Percentiles rank a stretch among this genome's conserved stretches.
Evolutionary conservation across 2,329 filamentous ascomycete genomes (phyloP).

Genomic region (Ceratocystis cacaofunesta): DNA sequence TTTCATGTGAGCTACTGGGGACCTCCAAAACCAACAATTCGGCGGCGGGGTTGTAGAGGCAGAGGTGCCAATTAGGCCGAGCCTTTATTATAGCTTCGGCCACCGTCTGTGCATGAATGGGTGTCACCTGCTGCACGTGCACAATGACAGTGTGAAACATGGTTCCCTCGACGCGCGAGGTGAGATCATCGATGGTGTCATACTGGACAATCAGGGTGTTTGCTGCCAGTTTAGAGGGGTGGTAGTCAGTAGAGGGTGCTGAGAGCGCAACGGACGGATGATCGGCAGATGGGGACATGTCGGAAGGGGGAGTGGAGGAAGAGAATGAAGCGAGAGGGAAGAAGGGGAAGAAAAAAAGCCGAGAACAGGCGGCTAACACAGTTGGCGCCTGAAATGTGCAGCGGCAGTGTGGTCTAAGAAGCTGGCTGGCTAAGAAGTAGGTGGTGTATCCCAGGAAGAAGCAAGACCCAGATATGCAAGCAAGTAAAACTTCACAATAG

Average conservation of each 20-base stretch:
- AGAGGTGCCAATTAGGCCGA: conserved; percentile 11
- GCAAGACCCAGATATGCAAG: background rate
- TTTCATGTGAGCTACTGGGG: conserved; percentile 3
- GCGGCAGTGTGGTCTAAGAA: background rate
- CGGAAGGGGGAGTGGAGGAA: background rate
- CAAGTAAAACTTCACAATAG: background rate
- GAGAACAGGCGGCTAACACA: background rate
- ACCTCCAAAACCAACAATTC: conserved; percentile 12
- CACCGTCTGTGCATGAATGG: background rate
- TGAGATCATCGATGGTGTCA: conserved; percentile 12
- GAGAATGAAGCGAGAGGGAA: background rate
- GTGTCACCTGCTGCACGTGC: conserved; percentile 9
- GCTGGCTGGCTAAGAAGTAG: background rate
- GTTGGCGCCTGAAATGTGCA: background rate
- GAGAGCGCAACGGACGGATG: background rate
- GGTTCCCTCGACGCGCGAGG: conserved; percentile 10
- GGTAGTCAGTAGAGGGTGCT: conserved; percentile 5
- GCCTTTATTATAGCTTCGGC: background rate
- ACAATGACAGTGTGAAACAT: conserved; percentile 11
- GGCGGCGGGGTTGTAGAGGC: conserved; percentile 11
- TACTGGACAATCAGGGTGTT: conserved; percentile 14
- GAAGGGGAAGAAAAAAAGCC: background rate
- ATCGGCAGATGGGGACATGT: background rate
- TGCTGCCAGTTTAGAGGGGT: conserved; percentile 11
- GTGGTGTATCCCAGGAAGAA: background rate